Conservation (phyloP, 192 early-diverging fungal genomes). For the Chytriomyces hyalinus region DNA sequence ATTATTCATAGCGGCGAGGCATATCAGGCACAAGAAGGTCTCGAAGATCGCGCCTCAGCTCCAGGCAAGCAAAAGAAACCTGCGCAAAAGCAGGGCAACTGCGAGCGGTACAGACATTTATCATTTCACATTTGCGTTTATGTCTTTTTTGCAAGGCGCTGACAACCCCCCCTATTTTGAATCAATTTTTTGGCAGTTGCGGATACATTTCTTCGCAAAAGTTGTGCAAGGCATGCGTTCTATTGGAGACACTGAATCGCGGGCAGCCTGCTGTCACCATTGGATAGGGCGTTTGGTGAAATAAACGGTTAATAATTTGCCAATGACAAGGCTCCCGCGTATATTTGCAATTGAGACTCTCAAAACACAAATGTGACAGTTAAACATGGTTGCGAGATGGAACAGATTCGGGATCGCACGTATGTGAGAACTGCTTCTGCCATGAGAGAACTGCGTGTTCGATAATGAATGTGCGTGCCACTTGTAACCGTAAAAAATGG, state of each 20-base stretch:
- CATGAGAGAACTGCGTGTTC: no score
- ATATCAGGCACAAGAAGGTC: conserved; percentile 50
- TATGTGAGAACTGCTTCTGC: no score
- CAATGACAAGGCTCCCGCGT: no score
- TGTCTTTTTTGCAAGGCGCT: background rate
- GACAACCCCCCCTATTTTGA: background rate
- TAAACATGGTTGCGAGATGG: no score
- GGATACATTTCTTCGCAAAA: conserved; percentile 94
- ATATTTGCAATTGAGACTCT: no score
- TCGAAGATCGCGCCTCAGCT: background rate
- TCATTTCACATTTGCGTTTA: conserved; percentile 5
- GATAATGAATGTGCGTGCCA: no score
- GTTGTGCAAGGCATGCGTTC: conserved; percentile 92
- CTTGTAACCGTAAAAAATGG: no score
- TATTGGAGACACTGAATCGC: conserved; percentile 90
- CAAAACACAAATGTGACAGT: no score
- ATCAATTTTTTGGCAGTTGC: conserved; percentile 62
- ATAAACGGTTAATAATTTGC: no score
- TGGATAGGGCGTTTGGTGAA: background rate
- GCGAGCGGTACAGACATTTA: conserved; percentile 23
- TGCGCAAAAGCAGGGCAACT: conserved; percentile 36
- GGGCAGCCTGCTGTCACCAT: conserved; percentile 67
- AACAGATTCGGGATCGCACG: no score
- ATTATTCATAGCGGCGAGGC: conserved; percentile 96
- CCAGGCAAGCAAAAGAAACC: background rate